Conservation (phyloP, 208 protist genomes). For the Leishmania turanica region DNA sequence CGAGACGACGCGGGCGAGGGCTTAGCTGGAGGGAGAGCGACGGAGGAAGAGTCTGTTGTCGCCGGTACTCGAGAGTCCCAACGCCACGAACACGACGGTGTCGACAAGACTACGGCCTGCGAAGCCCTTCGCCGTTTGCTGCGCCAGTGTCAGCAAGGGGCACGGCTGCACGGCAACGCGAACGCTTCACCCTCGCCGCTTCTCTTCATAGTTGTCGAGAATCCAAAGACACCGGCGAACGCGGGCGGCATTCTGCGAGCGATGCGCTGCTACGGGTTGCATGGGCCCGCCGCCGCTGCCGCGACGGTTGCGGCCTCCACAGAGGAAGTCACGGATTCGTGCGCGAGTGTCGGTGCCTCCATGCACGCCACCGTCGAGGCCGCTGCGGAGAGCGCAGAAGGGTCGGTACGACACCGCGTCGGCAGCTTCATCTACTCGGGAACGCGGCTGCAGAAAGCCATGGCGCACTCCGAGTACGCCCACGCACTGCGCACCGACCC, state of each 20-base stretch:
- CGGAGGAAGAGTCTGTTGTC: background rate
- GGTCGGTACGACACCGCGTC: slow-evolving; percentile 9
- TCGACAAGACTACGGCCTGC: background rate
- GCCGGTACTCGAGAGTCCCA: background rate
- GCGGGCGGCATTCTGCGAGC: slow-evolving; percentile 68
- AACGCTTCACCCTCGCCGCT: slow-evolving; percentile 6
- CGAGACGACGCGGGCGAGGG: background rate
- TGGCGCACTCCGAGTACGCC: slow-evolving; percentile 26
- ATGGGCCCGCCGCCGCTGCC: slow-evolving; percentile 12
- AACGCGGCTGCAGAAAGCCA: slow-evolving; percentile 45
- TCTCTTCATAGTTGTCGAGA: slow-evolving; percentile 66
- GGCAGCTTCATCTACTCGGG: slow-evolving; percentile 61
- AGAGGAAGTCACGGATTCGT: background rate
- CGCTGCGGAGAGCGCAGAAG: background rate
- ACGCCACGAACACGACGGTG: background rate
- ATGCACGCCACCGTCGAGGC: background rate
- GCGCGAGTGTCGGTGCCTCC: background rate
- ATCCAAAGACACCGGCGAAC: slow-evolving; percentile 75
- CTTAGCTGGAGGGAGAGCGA: background rate
- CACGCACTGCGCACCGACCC: slow-evolving; percentile 45
- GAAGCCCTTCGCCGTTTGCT: slow-evolving; percentile 2
- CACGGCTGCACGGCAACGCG: background rate
- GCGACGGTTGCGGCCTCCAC: background rate
- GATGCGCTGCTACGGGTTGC: slow-evolving; percentile 48
- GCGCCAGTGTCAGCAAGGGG: slow-evolving; percentile 12